A percentile compares a stretch with the other conserved stretches of the same genome.
Evolutionary conservation across 495 filamentous ascomycete genomes (phyloP).

Genomic region (Tuber brumale): DNA sequence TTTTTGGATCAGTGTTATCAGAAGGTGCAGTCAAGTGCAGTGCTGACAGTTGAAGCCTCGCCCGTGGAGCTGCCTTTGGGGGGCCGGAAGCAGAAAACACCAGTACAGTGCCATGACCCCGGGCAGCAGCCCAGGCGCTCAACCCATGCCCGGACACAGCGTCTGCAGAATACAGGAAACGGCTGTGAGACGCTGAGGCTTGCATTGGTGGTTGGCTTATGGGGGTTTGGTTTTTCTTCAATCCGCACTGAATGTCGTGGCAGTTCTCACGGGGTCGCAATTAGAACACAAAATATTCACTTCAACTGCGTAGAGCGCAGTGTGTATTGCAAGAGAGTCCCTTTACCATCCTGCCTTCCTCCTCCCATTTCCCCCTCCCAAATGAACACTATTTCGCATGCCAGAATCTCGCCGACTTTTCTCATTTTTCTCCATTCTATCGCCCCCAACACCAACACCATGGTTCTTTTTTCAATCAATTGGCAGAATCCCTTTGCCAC

Average conservation of each 20-base stretch:
- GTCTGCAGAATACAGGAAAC: background rate
- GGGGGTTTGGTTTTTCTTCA: background rate
- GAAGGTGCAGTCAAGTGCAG: slow-evolving; percentile 16
- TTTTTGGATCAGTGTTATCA: background rate
- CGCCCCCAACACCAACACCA: background rate
- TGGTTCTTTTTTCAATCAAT: background rate
- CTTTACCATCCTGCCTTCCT: background rate
- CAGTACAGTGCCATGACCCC: background rate
- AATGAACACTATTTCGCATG: background rate
- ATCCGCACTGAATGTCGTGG: background rate
- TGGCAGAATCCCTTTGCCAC: background rate
- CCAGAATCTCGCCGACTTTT: background rate
- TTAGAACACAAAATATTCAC: background rate
- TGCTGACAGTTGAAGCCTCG: slow-evolving; percentile 9
- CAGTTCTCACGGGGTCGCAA: background rate
- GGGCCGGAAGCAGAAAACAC: background rate
- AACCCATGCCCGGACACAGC: background rate
- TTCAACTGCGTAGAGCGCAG: background rate
- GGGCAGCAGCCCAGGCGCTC: background rate
- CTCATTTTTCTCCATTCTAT: background rate
- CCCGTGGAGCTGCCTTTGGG: slow-evolving; percentile 32
- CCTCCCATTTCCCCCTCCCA: background rate
- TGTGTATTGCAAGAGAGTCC: background rate
- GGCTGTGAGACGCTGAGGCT: background rate
- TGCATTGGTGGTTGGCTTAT: background rate